phyloP scores from a whole-genome alignment of 2,329 filamentous ascomycete species.

The Penicillium expansum region DNA sequence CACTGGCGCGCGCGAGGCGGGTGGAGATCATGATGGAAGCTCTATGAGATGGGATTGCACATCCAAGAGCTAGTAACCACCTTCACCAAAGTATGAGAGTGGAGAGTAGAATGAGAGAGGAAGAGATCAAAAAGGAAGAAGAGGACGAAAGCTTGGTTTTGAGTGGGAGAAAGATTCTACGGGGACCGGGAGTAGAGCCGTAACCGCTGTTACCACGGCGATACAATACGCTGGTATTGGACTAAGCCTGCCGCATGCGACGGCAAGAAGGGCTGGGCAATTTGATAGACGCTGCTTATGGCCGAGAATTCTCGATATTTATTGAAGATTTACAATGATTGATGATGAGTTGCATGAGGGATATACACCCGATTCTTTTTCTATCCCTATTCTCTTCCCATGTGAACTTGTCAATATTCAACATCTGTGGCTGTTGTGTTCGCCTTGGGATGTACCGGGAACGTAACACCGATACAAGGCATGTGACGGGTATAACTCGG shows the following conservation, averaged over 20 bases:
- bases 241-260: slow-evolving; percentile 31
- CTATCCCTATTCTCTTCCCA: not conserved
- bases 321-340: not conserved
- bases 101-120: slow-evolving; percentile 39
- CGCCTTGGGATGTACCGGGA: not conserved
- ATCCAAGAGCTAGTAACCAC: slow-evolving; percentile 40
- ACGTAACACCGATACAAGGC: slow-evolving; percentile 27
- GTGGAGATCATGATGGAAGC: slow-evolving; percentile 49
- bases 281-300: slow-evolving; percentile 6
- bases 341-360: not conserved
- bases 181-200: slow-evolving; percentile 38
- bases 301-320: not conserved
- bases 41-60: slow-evolving; percentile 41
- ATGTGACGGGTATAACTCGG: slow-evolving; percentile 23
- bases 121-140: slow-evolving; percentile 37
- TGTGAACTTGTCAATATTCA: not conserved
- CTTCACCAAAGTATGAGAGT: slow-evolving; percentile 34
- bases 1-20: slow-evolving; percentile 47
- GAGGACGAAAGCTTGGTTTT: slow-evolving; percentile 42
- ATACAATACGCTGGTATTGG: slow-evolving; percentile 28
- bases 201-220: slow-evolving; percentile 39
- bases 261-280: slow-evolving; percentile 24
- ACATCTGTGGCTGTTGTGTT: not conserved
- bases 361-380: not conserved
- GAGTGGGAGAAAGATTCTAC: slow-evolving; percentile 37